Conservation (phyloP, 75 land plant genomes). For the Ceratopteris richardii region DNA sequence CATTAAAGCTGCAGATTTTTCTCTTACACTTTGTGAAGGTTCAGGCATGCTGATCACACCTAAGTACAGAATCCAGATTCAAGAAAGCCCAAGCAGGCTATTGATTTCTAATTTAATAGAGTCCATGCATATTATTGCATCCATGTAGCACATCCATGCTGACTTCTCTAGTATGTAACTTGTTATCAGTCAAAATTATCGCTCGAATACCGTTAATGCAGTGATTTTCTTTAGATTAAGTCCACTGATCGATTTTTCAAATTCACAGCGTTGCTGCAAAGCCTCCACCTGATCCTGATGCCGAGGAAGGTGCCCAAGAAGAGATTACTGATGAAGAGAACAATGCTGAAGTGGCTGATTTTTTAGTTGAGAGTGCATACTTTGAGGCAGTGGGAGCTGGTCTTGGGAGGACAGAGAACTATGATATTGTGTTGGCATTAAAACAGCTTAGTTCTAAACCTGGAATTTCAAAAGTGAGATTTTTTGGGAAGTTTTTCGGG, state of each 20-base stretch:
- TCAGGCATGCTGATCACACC: no score
- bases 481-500: slow-evolving; percentile 40
- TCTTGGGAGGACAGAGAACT: slow-evolving; percentile 27
- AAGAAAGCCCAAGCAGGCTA: no score
- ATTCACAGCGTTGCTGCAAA: neutral
- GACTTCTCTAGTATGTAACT: no score
- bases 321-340: slow-evolving; percentile 5
- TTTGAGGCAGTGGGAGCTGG: slow-evolving; percentile 30
- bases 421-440: slow-evolving; percentile 21
- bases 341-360: slow-evolving; percentile 22
- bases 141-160: no score
- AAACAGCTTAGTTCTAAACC: slow-evolving; percentile 22
- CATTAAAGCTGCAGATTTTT: no score
- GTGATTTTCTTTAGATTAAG: no score
- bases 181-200: no score
- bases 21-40: no score
- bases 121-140: no score
- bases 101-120: no score
- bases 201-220: no score
- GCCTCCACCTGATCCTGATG: slow-evolving; percentile 11
- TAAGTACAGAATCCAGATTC: no score
- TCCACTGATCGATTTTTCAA: neutral
- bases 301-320: slow-evolving; percentile 20
- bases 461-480: slow-evolving; percentile 20
- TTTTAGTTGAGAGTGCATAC: slow-evolving; percentile 26